These are phyloP conservation scores for Halenospora varia DNA, from an alignment of 495 filamentous ascomycete genomes.

Conservation along the genomic window DNA sequence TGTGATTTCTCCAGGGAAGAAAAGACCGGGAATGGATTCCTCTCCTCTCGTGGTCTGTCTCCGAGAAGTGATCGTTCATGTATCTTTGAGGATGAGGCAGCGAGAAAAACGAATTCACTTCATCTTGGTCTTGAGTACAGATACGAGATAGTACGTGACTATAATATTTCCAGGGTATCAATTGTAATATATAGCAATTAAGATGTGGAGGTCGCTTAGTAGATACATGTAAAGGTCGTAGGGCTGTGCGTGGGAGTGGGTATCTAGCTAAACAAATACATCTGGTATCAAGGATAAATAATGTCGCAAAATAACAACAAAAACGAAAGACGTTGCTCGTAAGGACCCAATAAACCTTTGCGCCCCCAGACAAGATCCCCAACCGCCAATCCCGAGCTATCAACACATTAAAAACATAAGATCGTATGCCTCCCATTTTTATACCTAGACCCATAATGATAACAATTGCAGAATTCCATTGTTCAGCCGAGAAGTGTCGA, in stretches of 20 bases:
- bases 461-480: background rate
- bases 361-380: too few species aligned
- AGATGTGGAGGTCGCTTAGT: background rate
- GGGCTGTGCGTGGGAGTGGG: constrained; percentile 4
- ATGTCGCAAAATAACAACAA: constrained; percentile 7
- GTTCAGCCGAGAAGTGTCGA: constrained; percentile 19
- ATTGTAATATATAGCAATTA: background rate
- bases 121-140: too few species aligned
- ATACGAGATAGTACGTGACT: too few species aligned
- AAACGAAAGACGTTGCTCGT: constrained; percentile 20
- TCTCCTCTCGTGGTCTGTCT: too few species aligned
- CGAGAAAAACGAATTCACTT: too few species aligned
- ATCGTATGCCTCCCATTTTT: background rate
- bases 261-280: constrained; percentile 24
- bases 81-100: too few species aligned
- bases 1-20: too few species aligned
- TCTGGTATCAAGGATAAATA: constrained; percentile 17
- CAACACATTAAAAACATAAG: background rate
- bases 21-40: too few species aligned
- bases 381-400: too few species aligned
- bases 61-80: too few species aligned
- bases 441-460: background rate
- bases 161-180: background rate
- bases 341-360: background rate
- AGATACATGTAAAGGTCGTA: constrained; percentile 2